These are phyloP conservation scores for Neopestalotiopsis sp. DNA, from an alignment of 2,329 filamentous ascomycete species.

Conservation along the genomic window DNA sequence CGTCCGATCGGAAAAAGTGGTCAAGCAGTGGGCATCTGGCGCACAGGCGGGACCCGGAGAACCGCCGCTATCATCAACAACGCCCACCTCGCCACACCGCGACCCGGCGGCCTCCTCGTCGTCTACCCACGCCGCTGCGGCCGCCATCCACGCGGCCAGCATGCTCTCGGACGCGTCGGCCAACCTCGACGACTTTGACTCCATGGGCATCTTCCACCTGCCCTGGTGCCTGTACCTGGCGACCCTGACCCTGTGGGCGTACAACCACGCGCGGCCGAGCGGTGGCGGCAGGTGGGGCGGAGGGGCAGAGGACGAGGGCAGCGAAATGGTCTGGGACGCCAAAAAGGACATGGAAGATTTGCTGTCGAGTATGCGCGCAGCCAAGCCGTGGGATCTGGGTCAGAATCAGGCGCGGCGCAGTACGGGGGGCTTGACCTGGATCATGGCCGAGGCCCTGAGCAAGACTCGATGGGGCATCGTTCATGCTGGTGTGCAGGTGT, in stretches of 20 bases:
- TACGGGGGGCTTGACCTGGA: constrained; percentile 57
- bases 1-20: constrained; percentile 51
- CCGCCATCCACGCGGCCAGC: constrained; percentile 59
- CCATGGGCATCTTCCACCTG: constrained; percentile 62
- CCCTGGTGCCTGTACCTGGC: constrained; percentile 68
- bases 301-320: constrained; percentile 39
- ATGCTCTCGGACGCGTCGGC: constrained; percentile 56
- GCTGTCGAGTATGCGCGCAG: constrained; percentile 44
- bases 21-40: constrained; percentile 52
- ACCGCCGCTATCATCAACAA: background rate
- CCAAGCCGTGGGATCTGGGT: constrained; percentile 42
- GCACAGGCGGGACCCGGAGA: background rate
- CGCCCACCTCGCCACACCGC: background rate
- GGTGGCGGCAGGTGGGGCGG: constrained; percentile 13
- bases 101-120: background rate
- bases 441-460: constrained; percentile 60
- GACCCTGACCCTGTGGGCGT: constrained; percentile 63
- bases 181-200: constrained; percentile 55
- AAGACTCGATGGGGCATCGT: constrained; percentile 68
- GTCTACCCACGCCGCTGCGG: constrained; percentile 38
- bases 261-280: constrained; percentile 49
- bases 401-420: constrained; percentile 49
- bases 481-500: constrained; percentile 64
- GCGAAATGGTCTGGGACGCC: constrained; percentile 57
- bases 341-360: constrained; percentile 53